Percentiles rank a stretch among this genome's conserved stretches.
Evolutionary conservation across 495 filamentous ascomycete genomes (phyloP).

Genomic region (Mytilinidion resinicola): DNA sequence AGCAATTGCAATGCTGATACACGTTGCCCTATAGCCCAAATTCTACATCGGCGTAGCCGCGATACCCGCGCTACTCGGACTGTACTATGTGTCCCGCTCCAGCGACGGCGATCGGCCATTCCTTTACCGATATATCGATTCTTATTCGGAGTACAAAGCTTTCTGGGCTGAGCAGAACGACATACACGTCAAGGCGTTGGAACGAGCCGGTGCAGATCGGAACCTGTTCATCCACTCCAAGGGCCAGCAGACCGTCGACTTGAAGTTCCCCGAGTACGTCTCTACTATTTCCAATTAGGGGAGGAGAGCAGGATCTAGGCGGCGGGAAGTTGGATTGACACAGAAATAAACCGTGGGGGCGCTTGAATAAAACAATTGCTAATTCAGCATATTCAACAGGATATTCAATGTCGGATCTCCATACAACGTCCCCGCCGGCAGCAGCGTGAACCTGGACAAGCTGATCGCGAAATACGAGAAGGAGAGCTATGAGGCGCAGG

Average conservation of each 20-base stretch:
- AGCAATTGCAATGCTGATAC: constrained; percentile 15
- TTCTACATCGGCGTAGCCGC: constrained; percentile 61
- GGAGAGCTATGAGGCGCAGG: constrained; percentile 50
- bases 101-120: constrained; percentile 45
- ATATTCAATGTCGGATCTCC: constrained; percentile 56
- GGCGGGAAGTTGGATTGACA: background rate
- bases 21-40: constrained; percentile 43
- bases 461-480: constrained; percentile 59
- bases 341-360: background rate
- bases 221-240: constrained; percentile 56
- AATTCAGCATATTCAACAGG: constrained; percentile 33
- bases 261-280: constrained; percentile 67
- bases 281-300: background rate
- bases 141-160: constrained; percentile 43
- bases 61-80: constrained; percentile 47
- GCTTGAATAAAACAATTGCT: background rate
- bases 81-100: constrained; percentile 49
- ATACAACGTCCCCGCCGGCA: constrained; percentile 59
- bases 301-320: background rate
- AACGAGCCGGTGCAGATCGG: constrained; percentile 63
- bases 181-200: constrained; percentile 56
- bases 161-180: constrained; percentile 54
- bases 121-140: constrained; percentile 52
- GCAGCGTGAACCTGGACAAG: constrained; percentile 51
- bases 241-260: constrained; percentile 41